These are phyloP conservation scores for Durusdinium trenchii DNA, from an alignment of 73 alveolate species.

Conservation along the genomic window DNA sequence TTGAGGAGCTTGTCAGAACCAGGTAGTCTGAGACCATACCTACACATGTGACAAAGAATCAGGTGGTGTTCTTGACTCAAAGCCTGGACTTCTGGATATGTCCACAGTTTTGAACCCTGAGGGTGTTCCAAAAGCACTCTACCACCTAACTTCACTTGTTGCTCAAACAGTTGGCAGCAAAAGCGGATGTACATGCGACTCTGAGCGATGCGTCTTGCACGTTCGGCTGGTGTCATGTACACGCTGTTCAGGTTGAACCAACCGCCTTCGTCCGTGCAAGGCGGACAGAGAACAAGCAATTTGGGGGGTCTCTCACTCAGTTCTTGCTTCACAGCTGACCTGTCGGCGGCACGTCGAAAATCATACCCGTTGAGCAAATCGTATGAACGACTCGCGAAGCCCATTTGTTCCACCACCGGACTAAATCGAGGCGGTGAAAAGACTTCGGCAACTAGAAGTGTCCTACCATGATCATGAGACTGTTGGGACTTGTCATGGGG, in stretches of 20 bases:
- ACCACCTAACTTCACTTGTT: slow-evolving; percentile 1
- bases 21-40: background rate
- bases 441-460: background rate
- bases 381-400: background rate
- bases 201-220: background rate
- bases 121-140: background rate
- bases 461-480: background rate
- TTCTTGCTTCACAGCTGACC: background rate
- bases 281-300: background rate
- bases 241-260: background rate
- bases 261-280: background rate
- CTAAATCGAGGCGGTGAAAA: background rate
- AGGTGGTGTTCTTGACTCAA: background rate
- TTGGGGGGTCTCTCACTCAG: background rate
- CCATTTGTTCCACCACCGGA: background rate
- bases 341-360: background rate
- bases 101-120: background rate
- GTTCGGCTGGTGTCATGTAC: background rate
- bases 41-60: background rate
- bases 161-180: background rate
- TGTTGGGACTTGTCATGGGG: background rate
- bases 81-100: background rate
- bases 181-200: background rate
- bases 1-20: background rate
- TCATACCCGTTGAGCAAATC: background rate